These are phyloP conservation scores for Dunaliella primolecta DNA, from an alignment of 139 green algal species.

Conservation along the genomic window DNA sequence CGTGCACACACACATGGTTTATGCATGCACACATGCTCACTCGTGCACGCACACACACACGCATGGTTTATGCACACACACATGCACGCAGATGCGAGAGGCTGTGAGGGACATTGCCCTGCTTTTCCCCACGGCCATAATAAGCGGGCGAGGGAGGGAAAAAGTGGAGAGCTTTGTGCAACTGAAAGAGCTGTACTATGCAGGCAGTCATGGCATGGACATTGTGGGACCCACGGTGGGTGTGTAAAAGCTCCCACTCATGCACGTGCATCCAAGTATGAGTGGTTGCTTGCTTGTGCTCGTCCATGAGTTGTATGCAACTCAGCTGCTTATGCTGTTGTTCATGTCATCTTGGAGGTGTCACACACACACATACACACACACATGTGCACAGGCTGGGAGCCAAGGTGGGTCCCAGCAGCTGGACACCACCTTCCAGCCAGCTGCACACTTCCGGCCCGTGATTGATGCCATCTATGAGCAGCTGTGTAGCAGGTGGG, in stretches of 20 bases:
- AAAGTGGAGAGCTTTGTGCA: slow-evolving; percentile 93
- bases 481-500: slow-evolving; percentile 45
- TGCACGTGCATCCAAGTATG: too few species aligned
- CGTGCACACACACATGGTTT: too few species aligned
- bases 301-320: too few species aligned
- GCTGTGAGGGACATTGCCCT: slow-evolving; percentile 70
- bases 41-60: not conserved
- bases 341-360: too few species aligned
- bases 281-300: too few species aligned
- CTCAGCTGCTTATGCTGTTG: slow-evolving; percentile 4
- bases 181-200: slow-evolving; percentile 93
- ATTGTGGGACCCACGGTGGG: slow-evolving; percentile 77
- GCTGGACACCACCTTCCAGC: slow-evolving; percentile 60
- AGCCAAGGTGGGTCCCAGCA: not conserved
- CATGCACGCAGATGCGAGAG: slow-evolving; percentile 64
- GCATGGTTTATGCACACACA: not conserved
- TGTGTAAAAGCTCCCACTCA: too few species aligned
- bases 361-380: slow-evolving; percentile 3
- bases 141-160: slow-evolving; percentile 84
- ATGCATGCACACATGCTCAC: too few species aligned
- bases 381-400: not conserved
- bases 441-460: slow-evolving; percentile 73
- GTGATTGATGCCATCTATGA: slow-evolving; percentile 79
- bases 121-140: slow-evolving; percentile 92
- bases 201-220: slow-evolving; percentile 95